These are phyloP conservation scores for Combretum micranthum DNA, from an alignment of 345 rosid species.

Conservation along the genomic window DNA sequence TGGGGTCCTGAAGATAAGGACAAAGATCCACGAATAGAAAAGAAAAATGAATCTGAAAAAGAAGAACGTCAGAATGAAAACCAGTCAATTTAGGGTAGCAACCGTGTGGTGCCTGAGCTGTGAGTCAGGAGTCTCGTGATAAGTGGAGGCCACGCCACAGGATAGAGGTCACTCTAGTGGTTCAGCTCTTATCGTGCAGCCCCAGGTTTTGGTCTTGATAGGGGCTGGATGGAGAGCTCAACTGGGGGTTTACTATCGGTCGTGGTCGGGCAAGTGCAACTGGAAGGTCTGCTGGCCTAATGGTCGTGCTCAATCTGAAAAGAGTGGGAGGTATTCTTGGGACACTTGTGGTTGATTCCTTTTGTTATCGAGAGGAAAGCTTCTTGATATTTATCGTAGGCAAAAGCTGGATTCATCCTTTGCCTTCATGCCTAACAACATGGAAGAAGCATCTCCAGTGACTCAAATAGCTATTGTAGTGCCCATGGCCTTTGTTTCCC, in stretches of 20 bases:
- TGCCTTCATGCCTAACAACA: constrained; percentile 34
- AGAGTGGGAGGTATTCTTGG: constrained; percentile 34
- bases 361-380: constrained; percentile 70
- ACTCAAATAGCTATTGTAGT: constrained; percentile 30
- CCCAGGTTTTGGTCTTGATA: constrained; percentile 76
- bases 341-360: constrained; percentile 26
- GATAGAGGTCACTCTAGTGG: constrained; percentile 61
- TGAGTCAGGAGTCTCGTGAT: constrained; percentile 75
- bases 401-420: constrained; percentile 32
- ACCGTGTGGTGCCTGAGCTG: constrained; percentile 53
- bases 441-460: constrained; percentile 44
- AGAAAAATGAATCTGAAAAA: constrained; percentile 51
- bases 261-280: constrained; percentile 56
- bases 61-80: constrained; percentile 56
- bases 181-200: constrained; percentile 61
- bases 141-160: constrained; percentile 98
- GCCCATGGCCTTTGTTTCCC: constrained; percentile 73
- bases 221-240: constrained; percentile 57
- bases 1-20: constrained; percentile 99
- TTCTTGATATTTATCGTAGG: constrained; percentile 59
- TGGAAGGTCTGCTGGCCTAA: constrained; percentile 29
- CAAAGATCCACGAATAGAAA: constrained; percentile 60
- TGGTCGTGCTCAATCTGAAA: constrained; percentile 19
- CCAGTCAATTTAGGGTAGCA: constrained; percentile 31
- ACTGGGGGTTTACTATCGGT: constrained; percentile 62